Evolutionary conservation across 1,284 basidiomycete species (phyloP).

Genomic region (Moniliophthora roreri): DNA sequence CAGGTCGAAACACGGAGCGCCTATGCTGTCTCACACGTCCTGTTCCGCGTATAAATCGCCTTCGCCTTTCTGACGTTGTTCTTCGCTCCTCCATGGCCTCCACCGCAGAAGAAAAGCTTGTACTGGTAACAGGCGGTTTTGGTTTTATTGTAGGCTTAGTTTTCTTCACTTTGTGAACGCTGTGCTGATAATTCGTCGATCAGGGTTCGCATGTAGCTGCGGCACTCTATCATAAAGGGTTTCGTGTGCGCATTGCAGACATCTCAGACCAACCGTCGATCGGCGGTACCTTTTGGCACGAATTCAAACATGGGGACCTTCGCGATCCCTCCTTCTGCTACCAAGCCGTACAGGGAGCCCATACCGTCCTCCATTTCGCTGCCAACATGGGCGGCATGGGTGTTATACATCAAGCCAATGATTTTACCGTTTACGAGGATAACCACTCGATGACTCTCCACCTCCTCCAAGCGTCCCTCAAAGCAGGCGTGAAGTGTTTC

Average conservation of each 20-base stretch:
- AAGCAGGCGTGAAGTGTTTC: conserved; percentile 40
- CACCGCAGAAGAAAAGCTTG: too few species aligned
- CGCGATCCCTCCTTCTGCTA: conserved; percentile 41
- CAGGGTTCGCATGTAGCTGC: conserved; percentile 55
- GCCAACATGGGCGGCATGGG: conserved; percentile 66
- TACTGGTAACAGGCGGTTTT: conserved; percentile 46
- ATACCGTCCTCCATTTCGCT: conserved; percentile 54
- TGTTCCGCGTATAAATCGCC: too few species aligned
- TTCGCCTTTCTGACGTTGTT: too few species aligned
- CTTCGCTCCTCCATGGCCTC: background rate
- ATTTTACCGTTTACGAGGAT: conserved; percentile 45
- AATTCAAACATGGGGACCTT: conserved; percentile 45
- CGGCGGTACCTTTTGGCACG: conserved; percentile 28
- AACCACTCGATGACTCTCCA: conserved; percentile 53
- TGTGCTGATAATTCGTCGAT: background rate
- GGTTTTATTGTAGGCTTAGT: conserved; percentile 52
- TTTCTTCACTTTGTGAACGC: background rate
- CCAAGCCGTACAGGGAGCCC: conserved; percentile 35
- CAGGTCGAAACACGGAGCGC: too few species aligned
- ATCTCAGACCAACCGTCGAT: conserved; percentile 28
- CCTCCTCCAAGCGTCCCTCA: conserved; percentile 38
- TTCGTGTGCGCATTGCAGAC: conserved; percentile 46
- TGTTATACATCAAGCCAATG: conserved; percentile 52
- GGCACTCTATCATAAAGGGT: conserved; percentile 30
- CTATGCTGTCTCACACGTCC: too few species aligned